A percentile compares a stretch with the other conserved stretches of the same genome.
Evolutionary conservation across 306 rosid species (phyloP).

Genomic region (Acacia confusa): DNA sequence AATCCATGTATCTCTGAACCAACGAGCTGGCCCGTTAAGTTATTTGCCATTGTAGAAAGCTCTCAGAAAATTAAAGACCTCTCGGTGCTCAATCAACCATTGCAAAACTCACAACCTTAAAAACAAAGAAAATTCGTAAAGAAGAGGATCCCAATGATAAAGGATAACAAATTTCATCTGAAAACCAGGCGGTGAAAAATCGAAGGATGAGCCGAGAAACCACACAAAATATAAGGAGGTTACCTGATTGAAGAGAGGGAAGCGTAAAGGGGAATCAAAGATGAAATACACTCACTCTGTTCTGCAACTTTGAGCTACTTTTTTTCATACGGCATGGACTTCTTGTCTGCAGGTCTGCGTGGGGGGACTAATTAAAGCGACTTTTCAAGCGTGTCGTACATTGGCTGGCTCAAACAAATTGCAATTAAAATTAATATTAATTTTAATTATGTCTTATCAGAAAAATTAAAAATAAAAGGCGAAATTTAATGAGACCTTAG

Average conservation of each 20-base stretch:
- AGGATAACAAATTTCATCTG: not conserved
- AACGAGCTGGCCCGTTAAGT: constrained; percentile 56
- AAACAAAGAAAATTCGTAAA: not conserved
- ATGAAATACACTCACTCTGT: not conserved
- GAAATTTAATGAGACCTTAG: not conserved
- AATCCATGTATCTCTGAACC: constrained; percentile 95
- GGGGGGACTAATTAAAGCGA: not conserved
- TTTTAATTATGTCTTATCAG: not conserved
- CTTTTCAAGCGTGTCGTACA: not conserved
- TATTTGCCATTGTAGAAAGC: constrained; percentile 45
- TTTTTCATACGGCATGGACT: not conserved
- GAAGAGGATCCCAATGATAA: not conserved
- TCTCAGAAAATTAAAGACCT: constrained; percentile 14
- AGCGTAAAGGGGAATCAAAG: not conserved
- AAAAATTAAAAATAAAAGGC: not conserved
- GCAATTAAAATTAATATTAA: not conserved
- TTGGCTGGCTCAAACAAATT: not conserved
- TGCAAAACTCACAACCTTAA: constrained; percentile 20
- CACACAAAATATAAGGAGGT: constrained; percentile 21
- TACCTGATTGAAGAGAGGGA: constrained; percentile 18
- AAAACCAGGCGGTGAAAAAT: not conserved
- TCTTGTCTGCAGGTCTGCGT: not conserved
- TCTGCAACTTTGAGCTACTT: not conserved
- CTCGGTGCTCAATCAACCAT: constrained; percentile 30
- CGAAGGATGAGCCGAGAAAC: not conserved